Conservation (phyloP, 495 filamentous ascomycete species). For the Annulohypoxylon nitens region DNA sequence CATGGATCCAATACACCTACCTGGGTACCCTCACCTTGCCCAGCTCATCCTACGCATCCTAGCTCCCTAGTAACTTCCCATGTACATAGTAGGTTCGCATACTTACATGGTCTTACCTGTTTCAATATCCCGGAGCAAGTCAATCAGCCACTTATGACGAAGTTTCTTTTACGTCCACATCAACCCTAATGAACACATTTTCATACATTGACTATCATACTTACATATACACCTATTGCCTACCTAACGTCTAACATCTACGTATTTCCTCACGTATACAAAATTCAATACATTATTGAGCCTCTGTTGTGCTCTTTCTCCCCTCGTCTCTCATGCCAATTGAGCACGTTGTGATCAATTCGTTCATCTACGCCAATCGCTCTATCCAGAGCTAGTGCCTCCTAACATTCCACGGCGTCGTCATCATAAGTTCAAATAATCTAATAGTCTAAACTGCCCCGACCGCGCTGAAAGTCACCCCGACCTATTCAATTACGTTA, state of each 20-base stretch:
- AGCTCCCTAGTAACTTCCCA: background rate
- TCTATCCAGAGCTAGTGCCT: background rate
- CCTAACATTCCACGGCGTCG: conserved; percentile 1
- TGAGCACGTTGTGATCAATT: background rate
- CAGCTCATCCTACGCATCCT: background rate
- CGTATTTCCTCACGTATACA: background rate
- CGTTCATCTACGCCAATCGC: background rate
- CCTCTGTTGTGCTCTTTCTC: background rate
- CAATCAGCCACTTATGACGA: conserved; percentile 46
- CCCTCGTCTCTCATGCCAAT: background rate
- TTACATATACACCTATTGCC: too few relatives aligned
- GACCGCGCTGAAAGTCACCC: conserved; percentile 9
- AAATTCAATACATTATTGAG: background rate
- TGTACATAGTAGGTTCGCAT: background rate
- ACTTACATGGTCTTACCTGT: conserved; percentile 15
- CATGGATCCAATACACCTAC: background rate
- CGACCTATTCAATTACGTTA: background rate
- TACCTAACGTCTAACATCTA: background rate
- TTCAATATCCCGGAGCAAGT: background rate
- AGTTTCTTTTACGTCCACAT: conserved; percentile 17
- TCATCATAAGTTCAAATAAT: background rate
- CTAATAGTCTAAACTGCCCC: background rate
- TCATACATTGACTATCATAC: too few relatives aligned
- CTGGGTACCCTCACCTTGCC: background rate
- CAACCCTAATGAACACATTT: too few relatives aligned